Evolutionary conservation across 1,284 basidiomycete genomes (phyloP).

Genomic region (Porodaedalea pini): DNA sequence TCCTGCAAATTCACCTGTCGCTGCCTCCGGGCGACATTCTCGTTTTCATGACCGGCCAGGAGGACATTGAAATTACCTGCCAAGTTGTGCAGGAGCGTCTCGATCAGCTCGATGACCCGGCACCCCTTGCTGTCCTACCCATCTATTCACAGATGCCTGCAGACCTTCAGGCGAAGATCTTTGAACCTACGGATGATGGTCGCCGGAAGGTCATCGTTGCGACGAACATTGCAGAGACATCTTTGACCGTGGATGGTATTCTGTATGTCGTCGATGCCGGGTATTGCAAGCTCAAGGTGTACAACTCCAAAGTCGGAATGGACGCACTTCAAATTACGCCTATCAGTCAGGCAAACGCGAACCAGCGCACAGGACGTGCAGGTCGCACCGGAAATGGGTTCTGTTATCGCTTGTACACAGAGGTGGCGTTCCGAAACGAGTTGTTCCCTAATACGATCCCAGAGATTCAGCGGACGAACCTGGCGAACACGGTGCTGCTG

Average conservation of each 20-base stretch:
- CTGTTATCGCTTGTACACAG: constrained; percentile 93
- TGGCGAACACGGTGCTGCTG: constrained; percentile 61
- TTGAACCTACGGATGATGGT: constrained; percentile 91
- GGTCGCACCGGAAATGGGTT: constrained; percentile 93
- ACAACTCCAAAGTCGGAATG: constrained; percentile 99
- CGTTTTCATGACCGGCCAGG: constrained; percentile 99
- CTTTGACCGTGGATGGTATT: constrained; percentile 95
- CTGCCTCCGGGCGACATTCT: constrained; percentile 94
- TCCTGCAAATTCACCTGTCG: constrained; percentile 93
- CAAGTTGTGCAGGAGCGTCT: constrained; percentile 90
- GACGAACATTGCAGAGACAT: constrained; percentile 99
- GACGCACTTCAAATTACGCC: constrained; percentile 98
- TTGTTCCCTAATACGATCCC: constrained; percentile 75
- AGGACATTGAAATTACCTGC: constrained; percentile 96
- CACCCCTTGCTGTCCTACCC: constrained; percentile 83
- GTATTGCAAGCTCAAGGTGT: constrained; percentile 97
- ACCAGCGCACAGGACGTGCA: constrained; percentile 93
- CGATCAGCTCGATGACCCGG: constrained; percentile 85
- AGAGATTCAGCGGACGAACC: constrained; percentile 63
- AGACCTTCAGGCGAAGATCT: constrained; percentile 97
- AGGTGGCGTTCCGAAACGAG: constrained; percentile 87
- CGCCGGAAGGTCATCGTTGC: constrained; percentile 96
- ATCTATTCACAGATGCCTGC: constrained; percentile 99
- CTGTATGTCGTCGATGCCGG: constrained; percentile 95
- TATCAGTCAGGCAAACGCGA: constrained; percentile 96